These are phyloP conservation scores for Podospora bellae-mahoneyi DNA, from an alignment of 495 filamentous ascomycete genomes.

Conservation along the genomic window DNA sequence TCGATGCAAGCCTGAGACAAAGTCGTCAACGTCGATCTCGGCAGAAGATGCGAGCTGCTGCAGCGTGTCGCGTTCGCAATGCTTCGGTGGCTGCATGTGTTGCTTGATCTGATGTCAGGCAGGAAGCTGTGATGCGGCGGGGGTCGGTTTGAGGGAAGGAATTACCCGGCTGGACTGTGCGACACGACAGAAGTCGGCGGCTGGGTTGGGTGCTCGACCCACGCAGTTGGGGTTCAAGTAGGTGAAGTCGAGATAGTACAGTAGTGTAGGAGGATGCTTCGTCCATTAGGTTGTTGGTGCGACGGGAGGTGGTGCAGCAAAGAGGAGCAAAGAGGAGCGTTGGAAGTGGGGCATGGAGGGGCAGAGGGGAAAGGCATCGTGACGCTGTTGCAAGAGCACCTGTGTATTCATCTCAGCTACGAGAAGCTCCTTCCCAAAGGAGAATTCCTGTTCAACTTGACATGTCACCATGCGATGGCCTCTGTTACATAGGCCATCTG, in stretches of 20 bases:
- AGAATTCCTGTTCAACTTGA: no score
- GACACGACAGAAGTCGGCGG: no score
- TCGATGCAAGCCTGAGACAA: conserved; percentile 2
- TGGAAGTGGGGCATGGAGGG: no score
- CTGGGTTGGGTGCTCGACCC: neutral
- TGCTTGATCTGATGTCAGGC: neutral
- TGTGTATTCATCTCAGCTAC: no score
- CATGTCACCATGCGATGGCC: no score
- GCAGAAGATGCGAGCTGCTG: neutral
- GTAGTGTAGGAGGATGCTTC: no score
- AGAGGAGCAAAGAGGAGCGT: no score
- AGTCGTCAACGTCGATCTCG: conserved; percentile 4
- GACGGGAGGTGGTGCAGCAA: neutral
- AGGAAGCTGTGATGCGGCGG: conserved; percentile 3
- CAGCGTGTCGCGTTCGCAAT: neutral
- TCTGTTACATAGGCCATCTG: no score
- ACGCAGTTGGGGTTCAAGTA: neutral
- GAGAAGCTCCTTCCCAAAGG: no score
- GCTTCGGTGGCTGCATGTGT: neutral
- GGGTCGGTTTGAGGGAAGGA: neutral
- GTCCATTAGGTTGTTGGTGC: neutral
- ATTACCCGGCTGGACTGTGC: neutral
- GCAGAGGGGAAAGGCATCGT: no score
- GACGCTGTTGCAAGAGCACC: no score
- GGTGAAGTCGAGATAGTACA: no score